Percentiles rank a stretch among this genome's conserved stretches.
Evolutionary conservation across 2,329 filamentous ascomycete genomes (phyloP).

Genomic region (Nigrospora sphaerica): DNA sequence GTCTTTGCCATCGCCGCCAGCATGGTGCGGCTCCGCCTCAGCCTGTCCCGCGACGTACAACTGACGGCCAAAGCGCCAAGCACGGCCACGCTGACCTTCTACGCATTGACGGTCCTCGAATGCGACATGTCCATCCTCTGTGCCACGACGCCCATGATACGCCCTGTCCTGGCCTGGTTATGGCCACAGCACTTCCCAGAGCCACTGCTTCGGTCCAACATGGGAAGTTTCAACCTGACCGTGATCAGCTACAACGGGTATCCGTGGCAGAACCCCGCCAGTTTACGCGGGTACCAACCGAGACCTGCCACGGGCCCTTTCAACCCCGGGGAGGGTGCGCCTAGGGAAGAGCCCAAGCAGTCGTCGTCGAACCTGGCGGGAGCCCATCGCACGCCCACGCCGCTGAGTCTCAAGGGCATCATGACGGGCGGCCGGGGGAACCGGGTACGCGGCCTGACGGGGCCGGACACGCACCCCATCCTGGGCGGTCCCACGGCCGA

Average conservation of each 20-base stretch:
- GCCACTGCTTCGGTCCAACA: background rate
- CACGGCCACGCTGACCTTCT: background rate
- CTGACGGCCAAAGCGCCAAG: background rate
- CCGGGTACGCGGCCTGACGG: background rate
- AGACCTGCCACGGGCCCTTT: too few relatives aligned
- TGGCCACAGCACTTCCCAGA: background rate
- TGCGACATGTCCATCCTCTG: conserved; percentile 1
- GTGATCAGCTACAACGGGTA: conserved; percentile 1
- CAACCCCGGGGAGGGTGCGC: too few relatives aligned
- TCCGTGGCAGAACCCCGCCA: background rate
- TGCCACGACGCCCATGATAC: background rate
- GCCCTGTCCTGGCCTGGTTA: background rate
- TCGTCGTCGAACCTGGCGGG: too few relatives aligned
- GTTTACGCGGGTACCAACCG: too few relatives aligned
- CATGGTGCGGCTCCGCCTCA: background rate
- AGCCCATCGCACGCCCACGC: background rate
- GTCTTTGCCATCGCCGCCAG: background rate
- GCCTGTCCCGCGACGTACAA: background rate
- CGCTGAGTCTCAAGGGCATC: background rate
- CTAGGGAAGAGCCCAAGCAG: too few relatives aligned
- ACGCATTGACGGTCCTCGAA: background rate
- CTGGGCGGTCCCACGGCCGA: background rate
- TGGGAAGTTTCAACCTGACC: background rate
- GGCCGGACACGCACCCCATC: background rate
- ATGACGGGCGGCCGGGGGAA: background rate